Conservation (phyloP, 192 early-diverging fungal species). For the Mortierella claussenii region DNA sequence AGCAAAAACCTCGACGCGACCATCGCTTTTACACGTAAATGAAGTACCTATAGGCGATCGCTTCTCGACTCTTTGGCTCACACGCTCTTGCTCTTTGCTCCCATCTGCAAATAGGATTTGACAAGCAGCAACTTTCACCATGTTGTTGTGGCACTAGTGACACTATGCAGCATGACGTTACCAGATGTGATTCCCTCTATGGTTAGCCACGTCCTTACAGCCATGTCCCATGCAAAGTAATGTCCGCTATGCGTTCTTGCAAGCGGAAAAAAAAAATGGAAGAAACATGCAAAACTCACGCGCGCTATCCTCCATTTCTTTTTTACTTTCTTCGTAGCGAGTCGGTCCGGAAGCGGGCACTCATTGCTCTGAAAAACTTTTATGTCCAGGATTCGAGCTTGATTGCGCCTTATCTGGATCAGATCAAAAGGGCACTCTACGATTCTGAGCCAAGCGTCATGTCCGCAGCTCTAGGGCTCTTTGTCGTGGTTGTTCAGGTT, state of each 20-base stretch:
- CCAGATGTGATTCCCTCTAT: constrained; percentile 55
- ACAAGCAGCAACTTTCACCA: constrained; percentile 63
- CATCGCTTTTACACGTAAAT: no score
- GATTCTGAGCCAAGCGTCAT: constrained; percentile 61
- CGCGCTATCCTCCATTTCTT: constrained; percentile 1
- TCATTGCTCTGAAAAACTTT: constrained; percentile 56
- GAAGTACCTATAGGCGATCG: no score
- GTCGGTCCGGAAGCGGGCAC: constrained; percentile 61
- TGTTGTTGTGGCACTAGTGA: constrained; percentile 59
- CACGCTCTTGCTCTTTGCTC: no score
- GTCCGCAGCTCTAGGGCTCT: constrained; percentile 55
- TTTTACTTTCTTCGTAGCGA: constrained; percentile 39
- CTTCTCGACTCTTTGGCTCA: no score
- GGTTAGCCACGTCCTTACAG: constrained; percentile 51
- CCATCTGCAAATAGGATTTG: constrained; percentile 58
- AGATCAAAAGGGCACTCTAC: constrained; percentile 52
- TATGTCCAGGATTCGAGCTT: constrained; percentile 45
- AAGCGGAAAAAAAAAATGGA: background rate
- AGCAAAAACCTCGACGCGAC: no score
- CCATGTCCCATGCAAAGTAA: constrained; percentile 59
- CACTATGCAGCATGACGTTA: constrained; percentile 59
- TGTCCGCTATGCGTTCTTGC: background rate
- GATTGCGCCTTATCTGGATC: constrained; percentile 46
- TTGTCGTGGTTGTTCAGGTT: constrained; percentile 49
- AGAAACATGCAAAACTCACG: background rate